Percentiles rank a stretch among this genome's conserved stretches.
phyloP scores from a whole-genome alignment of 2,329 filamentous ascomycete species.

The Podosphaera leucotricha region DNA sequence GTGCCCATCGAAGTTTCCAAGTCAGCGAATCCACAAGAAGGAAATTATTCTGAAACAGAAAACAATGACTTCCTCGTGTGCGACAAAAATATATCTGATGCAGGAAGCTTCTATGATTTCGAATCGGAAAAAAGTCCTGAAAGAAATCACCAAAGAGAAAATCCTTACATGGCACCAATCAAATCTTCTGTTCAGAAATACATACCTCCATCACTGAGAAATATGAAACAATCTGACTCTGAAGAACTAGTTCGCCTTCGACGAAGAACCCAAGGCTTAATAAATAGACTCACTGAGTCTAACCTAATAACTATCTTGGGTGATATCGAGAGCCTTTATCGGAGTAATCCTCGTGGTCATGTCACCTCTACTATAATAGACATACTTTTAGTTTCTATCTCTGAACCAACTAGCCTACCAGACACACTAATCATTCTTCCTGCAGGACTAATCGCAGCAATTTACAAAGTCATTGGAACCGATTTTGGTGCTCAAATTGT shows the following conservation, averaged over 20 bases:
- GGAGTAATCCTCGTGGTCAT: constrained; percentile 62
- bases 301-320: constrained; percentile 67
- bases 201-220: constrained; percentile 64
- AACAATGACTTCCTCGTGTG: constrained; percentile 7
- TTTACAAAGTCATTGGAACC: constrained; percentile 69
- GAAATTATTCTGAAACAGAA: constrained; percentile 1
- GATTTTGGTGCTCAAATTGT: constrained; percentile 79
- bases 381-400: constrained; percentile 54
- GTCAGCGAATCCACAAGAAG: not conserved
- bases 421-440: constrained; percentile 83
- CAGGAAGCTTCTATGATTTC: constrained; percentile 18
- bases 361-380: constrained; percentile 64
- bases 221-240: constrained; percentile 33
- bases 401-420: constrained; percentile 51
- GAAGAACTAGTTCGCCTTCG: constrained; percentile 47
- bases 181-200: constrained; percentile 43
- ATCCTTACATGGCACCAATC: constrained; percentile 64
- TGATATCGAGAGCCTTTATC: constrained; percentile 65
- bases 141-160: constrained; percentile 37
- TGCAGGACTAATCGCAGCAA: constrained; percentile 67
- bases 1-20: not conserved
- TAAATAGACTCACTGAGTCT: constrained; percentile 83
- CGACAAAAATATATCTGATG: constrained; percentile 18
- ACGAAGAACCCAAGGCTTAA: constrained; percentile 62
- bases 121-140: constrained; percentile 17